Conservation (phyloP, 257 asterid species). For the Solanum tarijense region DNA sequence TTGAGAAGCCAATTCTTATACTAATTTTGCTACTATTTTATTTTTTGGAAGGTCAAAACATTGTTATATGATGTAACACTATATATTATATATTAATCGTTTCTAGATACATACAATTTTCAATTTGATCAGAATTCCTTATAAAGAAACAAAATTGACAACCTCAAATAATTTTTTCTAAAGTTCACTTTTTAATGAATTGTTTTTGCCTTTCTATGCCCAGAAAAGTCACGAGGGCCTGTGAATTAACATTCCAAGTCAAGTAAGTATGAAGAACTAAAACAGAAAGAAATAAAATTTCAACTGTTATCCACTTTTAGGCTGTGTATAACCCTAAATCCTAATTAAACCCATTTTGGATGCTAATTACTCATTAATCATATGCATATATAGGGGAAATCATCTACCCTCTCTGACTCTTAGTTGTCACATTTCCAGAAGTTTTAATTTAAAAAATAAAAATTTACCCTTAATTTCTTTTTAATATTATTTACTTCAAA, state of each 20-base stretch:
- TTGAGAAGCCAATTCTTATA: neutral
- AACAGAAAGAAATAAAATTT: neutral
- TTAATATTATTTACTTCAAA: neutral
- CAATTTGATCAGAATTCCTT: neutral
- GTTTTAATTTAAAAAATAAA: neutral
- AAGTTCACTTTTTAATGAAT: neutral
- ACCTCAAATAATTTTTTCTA: neutral
- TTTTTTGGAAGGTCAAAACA: neutral
- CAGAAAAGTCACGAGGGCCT: neutral
- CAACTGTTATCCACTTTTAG: neutral
- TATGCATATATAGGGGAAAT: neutral
- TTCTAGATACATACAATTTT: neutral
- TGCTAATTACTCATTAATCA: neutral
- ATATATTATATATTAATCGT: neutral
- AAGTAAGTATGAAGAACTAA: neutral
- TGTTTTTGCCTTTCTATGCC: neutral
- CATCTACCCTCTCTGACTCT: neutral
- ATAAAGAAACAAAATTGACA: neutral
- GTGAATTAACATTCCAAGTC: neutral
- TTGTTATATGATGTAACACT: neutral
- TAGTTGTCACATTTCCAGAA: neutral
- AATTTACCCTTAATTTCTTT: neutral
- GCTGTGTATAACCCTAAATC: neutral
- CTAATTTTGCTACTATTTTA: neutral
- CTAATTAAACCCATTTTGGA: neutral